Conservation (phyloP, 352 stramenopile species). For the Phytophthora litchii region DNA sequence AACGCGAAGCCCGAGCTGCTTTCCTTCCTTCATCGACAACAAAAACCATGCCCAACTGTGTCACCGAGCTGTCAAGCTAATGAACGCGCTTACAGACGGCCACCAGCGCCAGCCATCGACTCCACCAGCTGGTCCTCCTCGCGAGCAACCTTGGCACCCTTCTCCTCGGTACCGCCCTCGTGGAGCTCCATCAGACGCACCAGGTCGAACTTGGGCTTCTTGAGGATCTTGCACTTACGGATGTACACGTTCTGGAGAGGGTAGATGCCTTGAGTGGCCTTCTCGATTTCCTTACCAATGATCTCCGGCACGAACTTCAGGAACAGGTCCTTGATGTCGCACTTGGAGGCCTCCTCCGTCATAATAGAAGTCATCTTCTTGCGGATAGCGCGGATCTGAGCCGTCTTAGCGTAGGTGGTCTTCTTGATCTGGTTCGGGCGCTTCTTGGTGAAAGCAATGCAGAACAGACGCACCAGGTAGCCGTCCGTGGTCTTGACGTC, state of each 20-base stretch:
- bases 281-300: conserved; percentile 99
- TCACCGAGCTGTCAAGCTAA: conserved; percentile 32
- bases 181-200: conserved; percentile 99
- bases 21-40: conserved; percentile 39
- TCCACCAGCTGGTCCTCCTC: conserved; percentile 88
- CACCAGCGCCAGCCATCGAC: conserved; percentile 86
- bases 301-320: conserved; percentile 99
- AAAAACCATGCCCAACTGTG: conserved; percentile 47
- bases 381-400: conserved; percentile 97
- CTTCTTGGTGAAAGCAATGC: conserved; percentile 99
- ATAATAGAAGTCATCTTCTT: conserved; percentile 99
- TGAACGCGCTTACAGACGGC: conserved; percentile 82
- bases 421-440: conserved; percentile 99
- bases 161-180: conserved; percentile 93
- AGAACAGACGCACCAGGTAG: conserved; percentile 99
- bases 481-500: conserved; percentile 99
- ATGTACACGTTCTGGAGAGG: conserved; percentile 99
- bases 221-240: conserved; percentile 99
- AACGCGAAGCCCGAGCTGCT: conserved; percentile 8
- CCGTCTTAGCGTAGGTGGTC: conserved; percentile 98
- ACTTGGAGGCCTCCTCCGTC: conserved; percentile 97
- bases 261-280: conserved; percentile 97
- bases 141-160: conserved; percentile 90
- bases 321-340: conserved; percentile 99
- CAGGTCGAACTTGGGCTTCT: conserved; percentile 99